Conservation (phyloP, 2,329 filamentous ascomycete species). For the Fusarium sp. region DNA sequence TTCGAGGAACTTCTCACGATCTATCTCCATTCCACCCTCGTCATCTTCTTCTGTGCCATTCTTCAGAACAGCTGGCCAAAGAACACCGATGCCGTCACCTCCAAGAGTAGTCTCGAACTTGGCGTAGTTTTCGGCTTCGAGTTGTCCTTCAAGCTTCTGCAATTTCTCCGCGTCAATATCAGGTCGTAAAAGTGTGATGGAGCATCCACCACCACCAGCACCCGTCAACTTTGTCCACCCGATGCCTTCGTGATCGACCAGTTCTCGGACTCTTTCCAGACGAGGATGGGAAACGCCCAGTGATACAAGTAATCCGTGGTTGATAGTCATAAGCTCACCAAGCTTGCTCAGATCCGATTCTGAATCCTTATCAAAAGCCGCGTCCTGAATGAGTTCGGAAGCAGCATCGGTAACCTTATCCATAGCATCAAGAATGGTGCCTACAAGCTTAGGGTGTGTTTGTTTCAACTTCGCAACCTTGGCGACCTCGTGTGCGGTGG, state of each 20-base stretch:
- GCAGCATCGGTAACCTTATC: conserved; percentile 76
- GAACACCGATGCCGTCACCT: conserved; percentile 91
- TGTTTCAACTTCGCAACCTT: conserved; percentile 83
- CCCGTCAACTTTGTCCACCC: conserved; percentile 99
- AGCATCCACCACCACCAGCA: conserved; percentile 94
- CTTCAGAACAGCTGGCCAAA: conserved; percentile 92
- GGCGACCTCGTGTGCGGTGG: conserved; percentile 85
- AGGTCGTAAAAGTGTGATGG: conserved; percentile 88
- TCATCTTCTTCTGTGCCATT: conserved; percentile 84
- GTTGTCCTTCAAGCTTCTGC: conserved; percentile 72
- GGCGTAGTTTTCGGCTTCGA: conserved; percentile 80
- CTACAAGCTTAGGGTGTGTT: conserved; percentile 81
- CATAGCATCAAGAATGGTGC: conserved; percentile 86
- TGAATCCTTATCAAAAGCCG: conserved; percentile 76
- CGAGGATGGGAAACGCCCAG: conserved; percentile 95
- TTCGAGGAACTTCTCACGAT: conserved; percentile 84
- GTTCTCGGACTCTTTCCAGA: conserved; percentile 89
- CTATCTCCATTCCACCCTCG: conserved; percentile 91
- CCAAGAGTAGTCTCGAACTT: conserved; percentile 92
- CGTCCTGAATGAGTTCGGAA: conserved; percentile 66
- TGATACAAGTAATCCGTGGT: conserved; percentile 91
- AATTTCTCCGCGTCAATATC: conserved; percentile 70
- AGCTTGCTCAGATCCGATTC: conserved; percentile 76
- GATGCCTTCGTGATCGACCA: conserved; percentile 89
- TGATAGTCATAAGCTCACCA: conserved; percentile 91